Base-by-base conservation (phyloP, 345 rosid species). In the Arabidopsis suecica region DNA sequence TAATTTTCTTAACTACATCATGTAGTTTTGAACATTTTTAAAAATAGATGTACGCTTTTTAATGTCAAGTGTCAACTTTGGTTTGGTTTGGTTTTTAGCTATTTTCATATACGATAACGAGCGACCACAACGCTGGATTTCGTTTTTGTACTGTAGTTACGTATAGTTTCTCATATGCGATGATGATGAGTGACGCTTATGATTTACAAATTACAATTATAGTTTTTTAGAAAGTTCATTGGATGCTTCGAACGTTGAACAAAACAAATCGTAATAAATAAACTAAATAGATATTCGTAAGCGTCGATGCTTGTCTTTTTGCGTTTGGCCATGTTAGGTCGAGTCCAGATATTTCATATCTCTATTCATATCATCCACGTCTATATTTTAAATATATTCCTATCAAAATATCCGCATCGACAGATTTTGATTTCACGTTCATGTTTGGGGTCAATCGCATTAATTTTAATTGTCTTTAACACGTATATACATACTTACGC, bases 221-320 rank as follows among this genome's bases (percentile, higher is more conserved):
- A 64, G 20, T 22, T 50, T 34, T 44, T 36, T 2, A 65, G 38
- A 45, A 65, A 48, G 9, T 33, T 67, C 61, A 59, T 59, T 75
- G 78, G 73, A 75, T 75, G 73, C 68, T 66, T 37, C 54, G 23
- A 66, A 58, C 60, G 36, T 65, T 16, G 59, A 56, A 65, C 71
- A 44, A 47, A 72, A 65, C 41, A 54, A 20, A 73, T 32, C 59
- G n/a, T 5, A 30, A 40, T 55, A 55, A 65, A 55, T 40, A 25
- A 71, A 25, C 50, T 42, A 61, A 65, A 18, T 13, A 51, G 47
- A 51, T 57, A 51, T 60, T 68, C 30, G 60, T 36, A 48, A 68
- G 61, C 50, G 18, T 73, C 65, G 23, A 66, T 45, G 22, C 25
- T 73, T 76, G 75, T 76, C 74, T 61, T 61, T 45, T 68, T 59